phyloP scores from a whole-genome alignment of 257 asterid species.

The Solanum ahanhuiri region DNA sequence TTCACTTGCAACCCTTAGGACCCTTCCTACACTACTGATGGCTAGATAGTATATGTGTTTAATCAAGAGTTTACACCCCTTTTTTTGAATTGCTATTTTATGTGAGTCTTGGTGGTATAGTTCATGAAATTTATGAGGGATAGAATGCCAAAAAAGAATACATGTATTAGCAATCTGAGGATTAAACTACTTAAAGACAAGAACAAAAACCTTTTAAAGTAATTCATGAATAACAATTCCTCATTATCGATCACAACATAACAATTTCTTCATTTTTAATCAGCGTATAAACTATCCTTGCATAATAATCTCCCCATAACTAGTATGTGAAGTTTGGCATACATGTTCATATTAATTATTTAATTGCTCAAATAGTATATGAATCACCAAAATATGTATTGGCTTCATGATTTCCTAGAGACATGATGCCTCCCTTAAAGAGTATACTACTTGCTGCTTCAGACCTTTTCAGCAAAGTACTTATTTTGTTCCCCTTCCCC shows the following conservation, averaged over 20 bases:
- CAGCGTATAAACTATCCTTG: background rate
- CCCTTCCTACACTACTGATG: background rate
- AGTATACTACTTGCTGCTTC: background rate
- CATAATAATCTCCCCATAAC: background rate
- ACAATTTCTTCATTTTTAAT: background rate
- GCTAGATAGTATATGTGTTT: background rate
- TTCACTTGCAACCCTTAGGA: background rate
- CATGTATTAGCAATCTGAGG: background rate
- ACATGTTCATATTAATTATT: background rate
- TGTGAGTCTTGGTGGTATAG: background rate
- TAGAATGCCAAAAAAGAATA: background rate
- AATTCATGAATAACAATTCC: background rate
- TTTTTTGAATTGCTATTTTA: background rate
- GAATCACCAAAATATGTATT: background rate
- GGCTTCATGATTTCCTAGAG: background rate
- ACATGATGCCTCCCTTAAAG: background rate
- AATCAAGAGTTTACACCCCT: background rate
- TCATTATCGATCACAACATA: background rate
- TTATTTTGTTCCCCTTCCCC: background rate
- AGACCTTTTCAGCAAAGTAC: background rate
- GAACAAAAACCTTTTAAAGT: background rate
- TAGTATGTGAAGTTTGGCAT: background rate
- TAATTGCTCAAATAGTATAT: background rate
- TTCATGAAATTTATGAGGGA: background rate
- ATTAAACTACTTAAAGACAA: background rate